Conservation (phyloP, 805 yeast genomes). For the Teunomyces gatunensis region DNA sequence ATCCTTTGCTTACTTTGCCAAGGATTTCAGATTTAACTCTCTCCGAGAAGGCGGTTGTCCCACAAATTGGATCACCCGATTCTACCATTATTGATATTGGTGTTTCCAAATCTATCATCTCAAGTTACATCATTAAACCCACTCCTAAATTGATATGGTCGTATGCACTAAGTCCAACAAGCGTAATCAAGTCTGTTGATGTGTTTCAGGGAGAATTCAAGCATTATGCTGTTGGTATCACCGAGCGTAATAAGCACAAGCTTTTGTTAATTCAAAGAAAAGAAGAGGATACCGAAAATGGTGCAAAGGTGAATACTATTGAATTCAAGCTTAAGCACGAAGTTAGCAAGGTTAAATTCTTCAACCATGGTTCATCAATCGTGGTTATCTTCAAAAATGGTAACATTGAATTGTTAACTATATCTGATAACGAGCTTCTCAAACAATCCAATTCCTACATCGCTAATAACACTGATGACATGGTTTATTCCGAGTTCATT, state of each 20-base stretch:
- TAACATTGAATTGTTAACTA: slow-evolving; percentile 16
- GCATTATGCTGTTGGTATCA: slow-evolving; percentile 38
- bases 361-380: slow-evolving; percentile 7
- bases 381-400: slow-evolving; percentile 29
- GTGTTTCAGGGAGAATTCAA: slow-evolving; percentile 12
- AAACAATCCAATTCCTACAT: not conserved
- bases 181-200: slow-evolving; percentile 44
- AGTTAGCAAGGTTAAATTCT: slow-evolving; percentile 9
- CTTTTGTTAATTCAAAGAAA: slow-evolving; percentile 20
- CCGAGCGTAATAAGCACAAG: slow-evolving; percentile 32
- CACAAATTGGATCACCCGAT: slow-evolving; percentile 18
- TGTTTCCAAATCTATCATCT: slow-evolving; percentile 52
- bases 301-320: slow-evolving; percentile 6
- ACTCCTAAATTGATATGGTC: slow-evolving; percentile 60
- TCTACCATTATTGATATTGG: slow-evolving; percentile 46
- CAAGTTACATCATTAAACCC: slow-evolving; percentile 51
- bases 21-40: slow-evolving; percentile 29
- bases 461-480: slow-evolving; percentile 16
- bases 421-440: not conserved
- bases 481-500: slow-evolving; percentile 30
- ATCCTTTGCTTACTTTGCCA: slow-evolving; percentile 32
- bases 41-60: slow-evolving; percentile 21
- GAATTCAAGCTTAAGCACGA: slow-evolving; percentile 8
- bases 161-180: slow-evolving; percentile 48
- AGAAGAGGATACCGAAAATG: slow-evolving; percentile 6